Evolutionary conservation across 257 asterid species (phyloP).

Genomic region (Solanum dulcamara): DNA sequence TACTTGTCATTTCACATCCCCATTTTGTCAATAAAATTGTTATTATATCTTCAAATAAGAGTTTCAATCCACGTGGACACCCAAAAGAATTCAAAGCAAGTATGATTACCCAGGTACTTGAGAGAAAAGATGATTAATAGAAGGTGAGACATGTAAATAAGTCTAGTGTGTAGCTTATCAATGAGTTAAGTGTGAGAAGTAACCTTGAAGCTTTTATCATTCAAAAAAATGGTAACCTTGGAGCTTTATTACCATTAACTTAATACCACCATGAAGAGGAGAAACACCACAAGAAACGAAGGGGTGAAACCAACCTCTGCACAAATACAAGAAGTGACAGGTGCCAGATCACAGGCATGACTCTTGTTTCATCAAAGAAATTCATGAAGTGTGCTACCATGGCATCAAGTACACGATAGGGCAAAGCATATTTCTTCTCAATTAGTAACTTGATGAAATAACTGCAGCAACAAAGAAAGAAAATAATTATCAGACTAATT

Average conservation of each 20-base stretch:
- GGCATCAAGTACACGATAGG: conserved; percentile 93
- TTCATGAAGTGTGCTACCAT: conserved; percentile 85
- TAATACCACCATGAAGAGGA: background rate
- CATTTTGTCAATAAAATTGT: background rate
- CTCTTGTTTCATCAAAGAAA: conserved; percentile 58
- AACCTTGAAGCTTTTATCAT: background rate
- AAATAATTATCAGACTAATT: background rate
- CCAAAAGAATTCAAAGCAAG: background rate
- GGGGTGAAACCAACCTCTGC: conserved; percentile 47
- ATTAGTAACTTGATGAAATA: conserved; percentile 69
- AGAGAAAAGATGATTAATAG: background rate
- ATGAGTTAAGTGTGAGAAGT: background rate
- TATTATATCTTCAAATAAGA: background rate
- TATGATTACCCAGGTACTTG: background rate
- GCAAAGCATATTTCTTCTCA: conserved; percentile 96
- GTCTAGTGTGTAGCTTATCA: background rate
- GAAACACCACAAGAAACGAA: background rate
- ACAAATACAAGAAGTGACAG: conserved; percentile 93
- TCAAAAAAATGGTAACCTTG: background rate
- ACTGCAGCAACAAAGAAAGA: conserved; percentile 31
- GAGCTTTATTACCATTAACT: background rate
- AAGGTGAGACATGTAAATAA: background rate
- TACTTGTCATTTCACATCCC: background rate
- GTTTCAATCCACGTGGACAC: background rate
- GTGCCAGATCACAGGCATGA: conserved; percentile 99